Evolutionary conservation across 164 flowering plant genomes (phyloP), one percentile per base, ranked within the genome.

Genomic region (Tetrastigma voinierianum): DNA sequence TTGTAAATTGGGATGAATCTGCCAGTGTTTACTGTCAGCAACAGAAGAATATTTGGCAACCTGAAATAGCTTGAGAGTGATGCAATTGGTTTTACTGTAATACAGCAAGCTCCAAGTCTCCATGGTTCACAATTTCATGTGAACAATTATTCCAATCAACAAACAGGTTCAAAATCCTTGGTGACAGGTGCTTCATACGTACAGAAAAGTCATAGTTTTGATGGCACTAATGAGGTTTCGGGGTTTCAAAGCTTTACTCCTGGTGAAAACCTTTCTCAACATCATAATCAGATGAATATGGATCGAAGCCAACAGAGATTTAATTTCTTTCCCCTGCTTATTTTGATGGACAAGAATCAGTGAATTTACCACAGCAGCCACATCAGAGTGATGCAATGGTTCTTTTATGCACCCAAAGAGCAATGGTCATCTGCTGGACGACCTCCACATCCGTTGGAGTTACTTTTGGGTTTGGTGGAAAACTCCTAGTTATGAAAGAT

Each of bases 381-480:
- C 54, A 75, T 55, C 90, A 85, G 60, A 72, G 65, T 45, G 74
- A 68, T 43, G 57, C 76, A 52, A 52, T 79, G 80, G 55, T 64
- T 68, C 40, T 70, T 86, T 49, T 70, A 72, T 75, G 72, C 72
- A 69, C 69, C 82, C 9, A 76, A 63, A 67, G 73, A 67, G 17
- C 91, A 81, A 61, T 87, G 94, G 65, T 86, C 96, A 67, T 85
- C 98, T 45, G 95, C 87, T 20, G 93, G 95, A 17, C 96, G 96
- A 63, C 99, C 99, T 71, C 84, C 91, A 2, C 98, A 93, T 87
- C 89, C 99, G 8, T 72, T 96, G 69, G n/a, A n/a, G 95, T 93
- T 67, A 77, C 90, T 56, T 96, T 96, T 83, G 99, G 99, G 16
- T 96, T 96, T 84, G 99, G 99, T 64, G 99, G 99, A 65, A 96